Evolutionary conservation across 2,329 filamentous ascomycete genomes (phyloP).

Genomic region (Diaporthe longicolla): DNA sequence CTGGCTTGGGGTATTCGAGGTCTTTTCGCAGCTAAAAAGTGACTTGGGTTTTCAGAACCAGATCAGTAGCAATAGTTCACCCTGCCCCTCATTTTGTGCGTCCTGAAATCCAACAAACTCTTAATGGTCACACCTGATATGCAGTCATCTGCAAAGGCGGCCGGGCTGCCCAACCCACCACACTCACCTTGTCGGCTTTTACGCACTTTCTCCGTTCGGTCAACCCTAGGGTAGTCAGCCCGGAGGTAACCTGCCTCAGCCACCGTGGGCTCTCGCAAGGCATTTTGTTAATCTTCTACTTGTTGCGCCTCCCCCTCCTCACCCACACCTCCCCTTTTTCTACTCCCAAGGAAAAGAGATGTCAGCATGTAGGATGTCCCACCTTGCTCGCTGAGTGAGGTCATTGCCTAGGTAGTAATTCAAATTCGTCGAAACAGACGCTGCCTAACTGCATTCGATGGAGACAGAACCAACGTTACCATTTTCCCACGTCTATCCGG

Average conservation of each 20-base stretch:
- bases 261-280: slow-evolving; percentile 1
- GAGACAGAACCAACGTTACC: background rate
- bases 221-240: too few relatives aligned
- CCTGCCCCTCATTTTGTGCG: background rate
- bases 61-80: background rate
- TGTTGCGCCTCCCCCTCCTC: background rate
- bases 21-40: too few relatives aligned
- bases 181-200: background rate
- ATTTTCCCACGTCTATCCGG: background rate
- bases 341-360: background rate
- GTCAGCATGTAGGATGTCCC: too few relatives aligned
- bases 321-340: background rate
- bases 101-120: background rate
- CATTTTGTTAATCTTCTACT: background rate
- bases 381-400: too few relatives aligned
- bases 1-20: too few relatives aligned
- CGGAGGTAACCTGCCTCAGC: background rate
- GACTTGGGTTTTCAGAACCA: background rate
- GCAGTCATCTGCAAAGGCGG: slow-evolving; percentile 11
- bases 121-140: background rate
- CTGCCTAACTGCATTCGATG: background rate
- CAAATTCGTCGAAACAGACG: too few relatives aligned
- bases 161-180: background rate
- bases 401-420: too few relatives aligned
- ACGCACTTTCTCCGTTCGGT: background rate